A percentile compares a stretch with the other conserved stretches of the same genome.
Conservation (phyloP, 306 rosid genomes). For the Quercus wislizeni region DNA sequence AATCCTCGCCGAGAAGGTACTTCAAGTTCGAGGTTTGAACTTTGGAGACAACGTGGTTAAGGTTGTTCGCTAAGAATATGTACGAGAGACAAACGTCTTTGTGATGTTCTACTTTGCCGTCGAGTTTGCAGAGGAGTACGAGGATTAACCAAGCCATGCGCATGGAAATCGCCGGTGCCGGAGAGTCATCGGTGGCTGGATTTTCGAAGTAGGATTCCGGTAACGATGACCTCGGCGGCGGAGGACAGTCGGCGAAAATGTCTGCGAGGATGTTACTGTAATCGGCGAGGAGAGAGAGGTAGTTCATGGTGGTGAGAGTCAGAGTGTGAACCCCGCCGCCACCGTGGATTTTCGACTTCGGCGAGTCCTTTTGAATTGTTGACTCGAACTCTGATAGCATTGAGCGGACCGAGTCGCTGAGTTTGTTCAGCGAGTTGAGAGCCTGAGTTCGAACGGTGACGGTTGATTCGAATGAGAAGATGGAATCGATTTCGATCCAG, state of each 20-base stretch:
- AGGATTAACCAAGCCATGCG: conserved; percentile 53
- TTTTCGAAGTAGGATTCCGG: conserved; percentile 40
- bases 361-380: conserved; percentile 44
- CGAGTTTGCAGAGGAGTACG: conserved; percentile 67
- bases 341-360: conserved; percentile 23
- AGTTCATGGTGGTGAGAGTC: conserved; percentile 41
- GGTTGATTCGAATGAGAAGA: conserved; percentile 50
- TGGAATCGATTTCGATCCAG: conserved; percentile 61
- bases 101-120: conserved; percentile 50
- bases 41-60: conserved; percentile 43
- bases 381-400: conserved; percentile 45
- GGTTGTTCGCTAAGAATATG: conserved; percentile 63
- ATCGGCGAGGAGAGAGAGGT: conserved; percentile 53
- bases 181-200: conserved; percentile 24
- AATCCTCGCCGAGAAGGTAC: conserved; percentile 58
- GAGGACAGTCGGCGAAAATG: conserved; percentile 42
- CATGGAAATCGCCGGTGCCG: conserved; percentile 20
- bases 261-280: conserved; percentile 48
- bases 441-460: conserved; percentile 38
- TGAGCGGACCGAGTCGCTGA: conserved; percentile 36
- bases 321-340: conserved; percentile 55
- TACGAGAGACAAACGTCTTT: conserved; percentile 52
- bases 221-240: conserved; percentile 18
- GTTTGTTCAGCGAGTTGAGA: conserved; percentile 27
- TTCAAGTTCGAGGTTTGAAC: conserved; percentile 52